Conservation (phyloP, 768 basidiomycete species). For the Boletales sp. region DNA sequence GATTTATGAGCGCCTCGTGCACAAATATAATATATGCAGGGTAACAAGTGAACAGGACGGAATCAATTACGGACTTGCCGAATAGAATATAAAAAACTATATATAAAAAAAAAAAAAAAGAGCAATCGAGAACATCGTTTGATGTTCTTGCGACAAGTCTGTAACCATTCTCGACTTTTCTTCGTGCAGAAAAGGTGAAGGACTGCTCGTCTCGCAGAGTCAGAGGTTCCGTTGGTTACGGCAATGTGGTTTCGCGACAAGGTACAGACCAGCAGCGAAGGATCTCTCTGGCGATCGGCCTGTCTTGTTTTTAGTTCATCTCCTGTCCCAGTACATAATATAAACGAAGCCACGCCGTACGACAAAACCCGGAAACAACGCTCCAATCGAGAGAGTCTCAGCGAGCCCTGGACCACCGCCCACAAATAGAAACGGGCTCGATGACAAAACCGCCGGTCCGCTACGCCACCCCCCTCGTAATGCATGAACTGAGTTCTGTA, state of each 20-base stretch:
- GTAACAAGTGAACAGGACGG: conserved; percentile 26
- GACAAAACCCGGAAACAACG: neutral
- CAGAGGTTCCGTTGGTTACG: conserved; percentile 21
- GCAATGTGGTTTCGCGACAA: conserved; percentile 13
- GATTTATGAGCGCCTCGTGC: conserved; percentile 32
- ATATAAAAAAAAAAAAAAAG: neutral
- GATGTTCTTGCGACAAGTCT: conserved; percentile 13
- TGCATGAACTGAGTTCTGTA: conserved; percentile 14
- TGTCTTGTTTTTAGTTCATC: conserved; percentile 2
- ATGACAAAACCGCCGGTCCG: conserved; percentile 17
- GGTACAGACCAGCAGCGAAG: conserved; percentile 11
- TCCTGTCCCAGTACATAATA: conserved; percentile 15
- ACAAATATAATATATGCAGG: conserved; percentile 25
- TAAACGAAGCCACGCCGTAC: neutral
- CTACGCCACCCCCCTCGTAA: conserved; percentile 17
- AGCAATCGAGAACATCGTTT: conserved; percentile 15
- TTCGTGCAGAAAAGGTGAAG: conserved; percentile 17
- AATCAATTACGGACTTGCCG: conserved; percentile 26
- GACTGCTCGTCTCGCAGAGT: neutral
- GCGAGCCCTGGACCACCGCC: conserved; percentile 9
- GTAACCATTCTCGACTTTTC: conserved; percentile 18
- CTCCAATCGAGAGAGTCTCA: neutral
- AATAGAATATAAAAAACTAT: conserved; percentile 11
- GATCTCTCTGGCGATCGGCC: conserved; percentile 16
- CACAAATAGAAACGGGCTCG: conserved; percentile 14